Conservation (phyloP, 2,329 filamentous ascomycete species). For the Dryadomyces quercivorus region DNA sequence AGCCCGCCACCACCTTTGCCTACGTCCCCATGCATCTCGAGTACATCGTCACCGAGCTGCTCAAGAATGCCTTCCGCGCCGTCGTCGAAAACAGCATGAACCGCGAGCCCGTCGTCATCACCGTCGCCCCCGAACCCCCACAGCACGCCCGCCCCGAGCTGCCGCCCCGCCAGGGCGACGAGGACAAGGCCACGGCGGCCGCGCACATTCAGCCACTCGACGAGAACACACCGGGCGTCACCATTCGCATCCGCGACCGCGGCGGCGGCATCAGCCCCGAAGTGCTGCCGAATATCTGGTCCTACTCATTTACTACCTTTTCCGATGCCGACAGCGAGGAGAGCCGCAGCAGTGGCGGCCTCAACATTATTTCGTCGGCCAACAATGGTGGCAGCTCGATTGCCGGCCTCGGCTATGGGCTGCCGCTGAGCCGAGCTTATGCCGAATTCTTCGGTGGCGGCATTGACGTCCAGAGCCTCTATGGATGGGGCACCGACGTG, state of each 20-base stretch:
- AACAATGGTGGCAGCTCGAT: constrained; percentile 70
- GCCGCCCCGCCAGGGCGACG: neutral
- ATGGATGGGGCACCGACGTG: constrained; percentile 77
- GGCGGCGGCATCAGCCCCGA: constrained; percentile 85
- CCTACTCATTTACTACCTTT: constrained; percentile 95
- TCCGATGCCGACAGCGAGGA: constrained; percentile 46
- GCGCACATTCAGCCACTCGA: constrained; percentile 42
- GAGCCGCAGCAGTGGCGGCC: constrained; percentile 41
- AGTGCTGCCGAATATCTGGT: constrained; percentile 80
- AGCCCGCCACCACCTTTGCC: constrained; percentile 78
- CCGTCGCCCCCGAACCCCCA: constrained; percentile 60
- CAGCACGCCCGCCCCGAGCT: neutral
- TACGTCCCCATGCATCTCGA: constrained; percentile 94
- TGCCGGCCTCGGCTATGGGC: constrained; percentile 82
- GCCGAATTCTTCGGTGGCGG: constrained; percentile 97
- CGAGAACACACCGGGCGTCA: constrained; percentile 68
- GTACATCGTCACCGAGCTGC: constrained; percentile 90
- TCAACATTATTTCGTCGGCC: constrained; percentile 63
- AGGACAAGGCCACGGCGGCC: neutral
- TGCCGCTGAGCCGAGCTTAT: constrained; percentile 84
- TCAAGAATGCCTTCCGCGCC: constrained; percentile 94
- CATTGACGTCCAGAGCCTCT: constrained; percentile 87
- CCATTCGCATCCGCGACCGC: constrained; percentile 89
- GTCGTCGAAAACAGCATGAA: constrained; percentile 76
- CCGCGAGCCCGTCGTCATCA: constrained; percentile 76